These are phyloP conservation scores for Trichoderma hamatum DNA, from an alignment of 2,329 filamentous ascomycete species.

Conservation along the genomic window DNA sequence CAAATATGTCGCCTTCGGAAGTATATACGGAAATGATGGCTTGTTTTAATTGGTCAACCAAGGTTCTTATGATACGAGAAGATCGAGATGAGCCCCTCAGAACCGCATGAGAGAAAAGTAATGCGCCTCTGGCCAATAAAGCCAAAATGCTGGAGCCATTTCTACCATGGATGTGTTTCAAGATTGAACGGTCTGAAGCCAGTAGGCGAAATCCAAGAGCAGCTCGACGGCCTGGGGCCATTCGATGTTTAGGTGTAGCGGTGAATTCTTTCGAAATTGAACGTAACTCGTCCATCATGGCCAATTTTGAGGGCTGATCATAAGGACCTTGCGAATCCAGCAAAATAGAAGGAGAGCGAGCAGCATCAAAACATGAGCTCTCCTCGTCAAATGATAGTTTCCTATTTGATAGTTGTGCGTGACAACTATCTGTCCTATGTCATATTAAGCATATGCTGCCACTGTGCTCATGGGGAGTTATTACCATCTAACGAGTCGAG, in stretches of 20 bases:
- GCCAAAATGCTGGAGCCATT: background rate
- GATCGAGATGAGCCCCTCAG: background rate
- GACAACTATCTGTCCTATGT: conserved; percentile 12
- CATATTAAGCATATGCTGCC: background rate
- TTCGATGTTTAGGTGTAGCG: background rate
- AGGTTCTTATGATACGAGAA: background rate
- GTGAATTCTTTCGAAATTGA: background rate
- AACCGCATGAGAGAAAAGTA: background rate
- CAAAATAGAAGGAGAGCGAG: background rate
- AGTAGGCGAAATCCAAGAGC: conserved; percentile 1
- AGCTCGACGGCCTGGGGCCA: background rate
- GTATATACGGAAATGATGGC: background rate
- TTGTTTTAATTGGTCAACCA: conserved; percentile 1
- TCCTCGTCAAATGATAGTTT: background rate
- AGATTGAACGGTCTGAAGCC: background rate
- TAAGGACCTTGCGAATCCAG: background rate
- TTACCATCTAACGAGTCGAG: conserved; percentile 15
- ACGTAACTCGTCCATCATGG: background rate
- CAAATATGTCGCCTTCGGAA: background rate
- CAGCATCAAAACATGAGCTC: background rate
- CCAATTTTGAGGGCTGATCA: background rate
- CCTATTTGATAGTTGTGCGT: conserved; percentile 3
- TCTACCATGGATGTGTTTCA: background rate
- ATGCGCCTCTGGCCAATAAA: background rate
- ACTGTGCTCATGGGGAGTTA: background rate